Base-by-base conservation (phyloP, 1,284 basidiomycete genomes). In the Ceratobasidium sp. region DNA sequence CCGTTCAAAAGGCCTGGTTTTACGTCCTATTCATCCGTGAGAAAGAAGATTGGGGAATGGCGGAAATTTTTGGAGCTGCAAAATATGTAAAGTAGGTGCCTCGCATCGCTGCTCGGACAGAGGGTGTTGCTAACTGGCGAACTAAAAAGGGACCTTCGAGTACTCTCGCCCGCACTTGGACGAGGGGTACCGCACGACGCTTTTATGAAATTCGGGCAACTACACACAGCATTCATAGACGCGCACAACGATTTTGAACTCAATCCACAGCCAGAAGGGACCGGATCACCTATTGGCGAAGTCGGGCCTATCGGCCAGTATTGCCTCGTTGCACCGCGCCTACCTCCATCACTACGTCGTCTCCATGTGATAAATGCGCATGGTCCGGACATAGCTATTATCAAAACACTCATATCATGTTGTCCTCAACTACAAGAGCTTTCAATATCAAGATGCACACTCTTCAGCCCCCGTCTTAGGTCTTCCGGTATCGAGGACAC, bases 361-460 rank as follows among this genome's bases (percentile, higher is more conserved):
- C 54, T 70, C 44, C 40, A 46, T 16, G n/a, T 70, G 4, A 51
- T 46, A 1, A 70, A 70, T 44, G 67, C 56, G 3, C 67, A 70
- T 51, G 54, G 54, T 11, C 54, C 67, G 3, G 56, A 70, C 33
- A 42, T 70, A 30, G 18, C 54, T 18, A 33, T 70, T 3, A 60
- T 70, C 21, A 40, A 70, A 33, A 70, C 25, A 14, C n/a, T 51
- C 40, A 28, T 18, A 14, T 33, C 56, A 7, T 40, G 46, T 16
- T 70, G 56, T 28, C 67, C 54, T 7, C 28, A 59, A 7, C 30
- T 70, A 23, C 23, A 40, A 23, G 67, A 70, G 30, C 56, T 70
- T 6, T 60, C 54, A n/a, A 70, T 70, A 25, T 56, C 54, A 12
- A 70, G 67, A 25, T 70, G 67, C 23, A 60, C 67, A 5, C 25